Conservation (phyloP, 2,329 filamentous ascomycete genomes). For the Phyllosticta paracitricarpa region DNA sequence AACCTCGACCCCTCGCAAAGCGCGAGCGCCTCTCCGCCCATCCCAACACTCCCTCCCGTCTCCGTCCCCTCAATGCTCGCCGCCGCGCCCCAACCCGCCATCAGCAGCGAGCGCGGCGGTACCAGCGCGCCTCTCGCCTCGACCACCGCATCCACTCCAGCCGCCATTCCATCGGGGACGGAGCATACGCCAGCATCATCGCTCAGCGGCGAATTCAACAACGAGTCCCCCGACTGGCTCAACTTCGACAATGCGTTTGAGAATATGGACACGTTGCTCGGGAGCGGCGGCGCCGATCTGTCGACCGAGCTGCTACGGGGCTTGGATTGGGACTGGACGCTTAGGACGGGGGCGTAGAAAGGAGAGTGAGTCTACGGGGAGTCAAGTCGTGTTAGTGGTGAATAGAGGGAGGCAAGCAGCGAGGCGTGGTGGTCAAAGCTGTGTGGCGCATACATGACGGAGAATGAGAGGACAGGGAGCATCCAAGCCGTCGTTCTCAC, state of each 20-base stretch:
- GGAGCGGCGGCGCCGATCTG: neutral
- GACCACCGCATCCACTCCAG: neutral
- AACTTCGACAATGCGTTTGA: slow-evolving; percentile 32
- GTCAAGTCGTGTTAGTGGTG: too few species aligned
- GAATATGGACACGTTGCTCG: slow-evolving; percentile 29
- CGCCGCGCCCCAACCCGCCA: slow-evolving; percentile 21
- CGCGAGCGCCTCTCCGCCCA: neutral
- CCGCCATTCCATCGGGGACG: neutral
- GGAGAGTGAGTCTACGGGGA: too few species aligned
- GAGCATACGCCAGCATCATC: neutral
- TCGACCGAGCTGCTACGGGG: neutral
- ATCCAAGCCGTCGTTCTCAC: too few species aligned
- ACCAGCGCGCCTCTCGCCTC: neutral
- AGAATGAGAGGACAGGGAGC: too few species aligned
- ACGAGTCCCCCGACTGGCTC: slow-evolving; percentile 28
- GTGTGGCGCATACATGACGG: too few species aligned
- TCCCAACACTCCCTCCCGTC: neutral
- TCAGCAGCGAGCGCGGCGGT: slow-evolving; percentile 26
- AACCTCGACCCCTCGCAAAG: neutral
- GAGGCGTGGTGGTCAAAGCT: too few species aligned
- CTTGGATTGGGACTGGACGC: neutral
- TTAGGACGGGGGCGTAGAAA: neutral
- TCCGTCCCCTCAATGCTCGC: slow-evolving; percentile 4
- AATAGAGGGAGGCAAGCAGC: too few species aligned
- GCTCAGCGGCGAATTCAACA: slow-evolving; percentile 15